Evolutionary conservation across 1,139 yeast genomes (phyloP).

Genomic region (Saccharomycopsis crataegensis): DNA sequence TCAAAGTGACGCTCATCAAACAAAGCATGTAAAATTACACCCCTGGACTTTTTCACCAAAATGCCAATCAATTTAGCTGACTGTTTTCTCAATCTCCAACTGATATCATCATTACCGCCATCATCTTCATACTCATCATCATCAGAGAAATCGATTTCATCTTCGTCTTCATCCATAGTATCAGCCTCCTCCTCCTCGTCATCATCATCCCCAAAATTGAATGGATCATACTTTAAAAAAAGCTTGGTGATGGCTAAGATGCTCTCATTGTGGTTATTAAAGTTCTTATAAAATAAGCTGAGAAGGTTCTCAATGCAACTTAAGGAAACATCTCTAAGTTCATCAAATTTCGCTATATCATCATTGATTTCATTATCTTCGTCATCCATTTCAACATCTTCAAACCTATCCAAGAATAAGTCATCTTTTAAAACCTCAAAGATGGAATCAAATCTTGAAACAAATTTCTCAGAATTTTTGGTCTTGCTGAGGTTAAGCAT

Average conservation of each 20-base stretch:
- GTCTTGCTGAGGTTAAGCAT: conserved; percentile 24
- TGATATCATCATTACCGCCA: conserved; percentile 47
- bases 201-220: conserved; percentile 29
- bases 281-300: conserved; percentile 22
- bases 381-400: conserved; percentile 9
- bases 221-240: conserved; percentile 55
- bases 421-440: conserved; percentile 26
- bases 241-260: conserved; percentile 30
- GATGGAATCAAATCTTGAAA: conserved; percentile 22
- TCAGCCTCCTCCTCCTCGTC: conserved; percentile 32
- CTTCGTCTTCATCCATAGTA: conserved; percentile 25
- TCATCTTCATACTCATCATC: conserved; percentile 37
- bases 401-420: conserved; percentile 28
- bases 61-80: conserved; percentile 32
- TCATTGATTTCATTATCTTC: conserved; percentile 20
- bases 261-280: conserved; percentile 27
- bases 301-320: conserved; percentile 33
- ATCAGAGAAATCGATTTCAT: conserved; percentile 19
- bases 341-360: conserved; percentile 21
- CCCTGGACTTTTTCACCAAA: neutral
- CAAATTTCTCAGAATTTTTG: conserved; percentile 17
- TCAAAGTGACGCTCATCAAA: conserved; percentile 5
- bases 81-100: conserved; percentile 63
- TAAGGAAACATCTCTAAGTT: conserved; percentile 44
- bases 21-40: neutral